These are phyloP conservation scores for Phytophthora tentaculata DNA, from an alignment of 352 stramenopile species.

Conservation along the genomic window DNA sequence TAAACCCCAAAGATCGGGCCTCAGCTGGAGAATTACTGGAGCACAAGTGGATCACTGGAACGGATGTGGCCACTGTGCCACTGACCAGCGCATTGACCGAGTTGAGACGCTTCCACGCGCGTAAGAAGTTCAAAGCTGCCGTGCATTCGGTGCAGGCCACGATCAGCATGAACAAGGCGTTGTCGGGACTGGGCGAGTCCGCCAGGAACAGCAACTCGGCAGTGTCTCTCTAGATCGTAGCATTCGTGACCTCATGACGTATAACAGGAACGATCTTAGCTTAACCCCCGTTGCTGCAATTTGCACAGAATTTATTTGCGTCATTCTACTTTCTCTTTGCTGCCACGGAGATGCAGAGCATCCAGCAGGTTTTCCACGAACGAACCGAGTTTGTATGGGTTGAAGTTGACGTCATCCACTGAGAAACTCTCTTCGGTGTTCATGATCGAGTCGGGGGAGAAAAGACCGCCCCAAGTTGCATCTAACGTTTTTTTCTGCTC, in stretches of 20 bases:
- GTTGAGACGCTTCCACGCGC: slow-evolving; percentile 80
- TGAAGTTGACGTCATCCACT: slow-evolving; percentile 75
- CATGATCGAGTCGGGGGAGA: slow-evolving; percentile 71
- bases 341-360: slow-evolving; percentile 43
- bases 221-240: slow-evolving; percentile 52
- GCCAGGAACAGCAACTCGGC: slow-evolving; percentile 38
- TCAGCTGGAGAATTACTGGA: slow-evolving; percentile 65
- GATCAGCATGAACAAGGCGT: slow-evolving; percentile 82
- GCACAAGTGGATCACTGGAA: slow-evolving; percentile 79
- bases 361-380: slow-evolving; percentile 72
- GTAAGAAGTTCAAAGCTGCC: slow-evolving; percentile 86
- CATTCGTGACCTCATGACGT: slow-evolving; percentile 1
- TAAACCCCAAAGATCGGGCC: slow-evolving; percentile 77
- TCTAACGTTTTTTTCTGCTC: slow-evolving; percentile 69
- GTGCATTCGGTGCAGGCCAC: slow-evolving; percentile 83
- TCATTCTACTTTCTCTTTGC: slow-evolving; percentile 44
- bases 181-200: slow-evolving; percentile 43
- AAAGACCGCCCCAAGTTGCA: slow-evolving; percentile 77
- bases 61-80: slow-evolving; percentile 72
- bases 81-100: slow-evolving; percentile 79
- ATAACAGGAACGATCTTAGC: no score
- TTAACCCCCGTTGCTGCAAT: slow-evolving; percentile 27
- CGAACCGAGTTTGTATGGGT: slow-evolving; percentile 73
- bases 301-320: slow-evolving; percentile 35
- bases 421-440: slow-evolving; percentile 79